Evolutionary conservation across 805 yeast genomes (phyloP).

Genomic region (Candida coleopterorum): DNA sequence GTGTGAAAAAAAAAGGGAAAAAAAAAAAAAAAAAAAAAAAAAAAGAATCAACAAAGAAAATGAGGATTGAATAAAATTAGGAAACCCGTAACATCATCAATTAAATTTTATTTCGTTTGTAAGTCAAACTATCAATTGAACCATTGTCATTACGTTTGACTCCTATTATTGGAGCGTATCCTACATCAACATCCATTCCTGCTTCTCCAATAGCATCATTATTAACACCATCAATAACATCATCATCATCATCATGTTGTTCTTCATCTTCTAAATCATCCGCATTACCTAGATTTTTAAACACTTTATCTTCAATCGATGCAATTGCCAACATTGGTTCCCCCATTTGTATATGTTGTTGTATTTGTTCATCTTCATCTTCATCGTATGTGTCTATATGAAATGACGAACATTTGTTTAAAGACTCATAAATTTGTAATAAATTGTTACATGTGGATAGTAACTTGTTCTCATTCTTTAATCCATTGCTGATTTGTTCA

Average conservation of each 20-base stretch:
- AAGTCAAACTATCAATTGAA: background rate
- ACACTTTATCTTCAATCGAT: conserved; percentile 3
- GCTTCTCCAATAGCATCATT: conserved; percentile 20
- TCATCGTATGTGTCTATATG: conserved; percentile 29
- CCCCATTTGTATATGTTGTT: conserved; percentile 10
- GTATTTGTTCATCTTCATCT: conserved; percentile 16
- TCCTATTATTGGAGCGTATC: conserved; percentile 33
- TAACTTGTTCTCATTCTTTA: conserved; percentile 8
- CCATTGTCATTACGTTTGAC: conserved; percentile 19
- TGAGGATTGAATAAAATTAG: no score
- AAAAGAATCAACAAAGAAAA: no score
- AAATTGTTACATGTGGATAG: background rate
- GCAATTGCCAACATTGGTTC: conserved; percentile 21
- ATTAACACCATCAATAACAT: no score
- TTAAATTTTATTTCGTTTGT: conserved; percentile 26
- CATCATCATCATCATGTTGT: conserved; percentile 12
- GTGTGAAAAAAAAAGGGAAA: no score
- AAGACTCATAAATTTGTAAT: conserved; percentile 23
- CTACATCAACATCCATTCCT: conserved; percentile 41
- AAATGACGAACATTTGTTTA: conserved; percentile 35
- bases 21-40: no score
- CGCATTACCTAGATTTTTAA: conserved; percentile 29
- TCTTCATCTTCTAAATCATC: conserved; percentile 27
- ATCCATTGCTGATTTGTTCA: background rate
- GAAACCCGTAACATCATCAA: no score